These are phyloP conservation scores for Coffea canephora DNA, from an alignment of 257 asterid species.

Conservation along the genomic window DNA sequence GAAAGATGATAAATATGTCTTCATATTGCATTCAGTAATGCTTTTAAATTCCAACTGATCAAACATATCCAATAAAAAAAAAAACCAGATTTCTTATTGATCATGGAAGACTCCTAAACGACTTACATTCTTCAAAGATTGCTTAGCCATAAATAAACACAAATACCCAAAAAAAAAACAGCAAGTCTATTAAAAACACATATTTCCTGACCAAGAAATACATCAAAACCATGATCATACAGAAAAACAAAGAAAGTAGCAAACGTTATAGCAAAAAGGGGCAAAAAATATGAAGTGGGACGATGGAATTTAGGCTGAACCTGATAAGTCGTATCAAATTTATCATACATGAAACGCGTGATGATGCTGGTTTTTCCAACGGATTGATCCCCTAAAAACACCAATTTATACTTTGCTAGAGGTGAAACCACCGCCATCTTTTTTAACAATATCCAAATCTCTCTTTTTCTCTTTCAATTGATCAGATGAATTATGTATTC, in stretches of 20 bases:
- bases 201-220: not conserved
- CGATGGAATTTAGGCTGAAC: constrained; percentile 18
- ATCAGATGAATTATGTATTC: constrained; percentile 15
- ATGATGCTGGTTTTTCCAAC: constrained; percentile 83
- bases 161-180: not conserved
- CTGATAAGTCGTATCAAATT: constrained; percentile 82
- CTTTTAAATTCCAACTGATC: not conserved
- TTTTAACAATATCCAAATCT: not conserved
- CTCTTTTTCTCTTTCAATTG: not conserved
- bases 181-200: not conserved
- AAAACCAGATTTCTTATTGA: not conserved
- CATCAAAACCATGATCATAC: not conserved
- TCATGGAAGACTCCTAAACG: not conserved
- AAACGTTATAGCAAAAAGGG: not conserved
- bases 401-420: constrained; percentile 74
- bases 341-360: constrained; percentile 80
- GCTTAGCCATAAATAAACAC: not conserved
- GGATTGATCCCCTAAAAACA: constrained; percentile 76
- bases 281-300: not conserved
- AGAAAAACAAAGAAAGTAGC: constrained; percentile 4
- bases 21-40: not conserved
- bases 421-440: constrained; percentile 78
- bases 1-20: not conserved
- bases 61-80: not conserved
- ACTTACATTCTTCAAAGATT: not conserved